These are phyloP conservation scores for Beauveria asiatica DNA, from an alignment of 2,329 filamentous ascomycete species.

Conservation along the genomic window DNA sequence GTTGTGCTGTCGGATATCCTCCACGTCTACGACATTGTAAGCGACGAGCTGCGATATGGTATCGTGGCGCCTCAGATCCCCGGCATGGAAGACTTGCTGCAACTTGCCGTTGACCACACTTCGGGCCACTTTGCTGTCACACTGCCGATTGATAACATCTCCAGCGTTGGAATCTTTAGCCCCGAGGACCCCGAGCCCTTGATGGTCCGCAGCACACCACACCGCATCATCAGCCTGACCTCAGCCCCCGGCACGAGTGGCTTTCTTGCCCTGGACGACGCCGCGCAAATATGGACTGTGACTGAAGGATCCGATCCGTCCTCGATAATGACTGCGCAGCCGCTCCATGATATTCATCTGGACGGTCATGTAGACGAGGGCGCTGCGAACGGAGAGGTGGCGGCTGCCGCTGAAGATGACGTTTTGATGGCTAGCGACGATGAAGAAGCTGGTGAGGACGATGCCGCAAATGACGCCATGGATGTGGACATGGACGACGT, in stretches of 20 bases:
- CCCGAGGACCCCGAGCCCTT: constrained; percentile 51
- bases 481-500: constrained; percentile 42
- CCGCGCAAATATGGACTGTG: constrained; percentile 60
- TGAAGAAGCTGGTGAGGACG: constrained; percentile 28
- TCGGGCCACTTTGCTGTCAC: constrained; percentile 60
- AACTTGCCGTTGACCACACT: constrained; percentile 61
- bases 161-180: constrained; percentile 59
- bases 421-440: constrained; percentile 35
- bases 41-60: constrained; percentile 63
- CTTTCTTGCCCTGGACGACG: constrained; percentile 68
- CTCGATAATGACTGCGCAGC: constrained; percentile 43
- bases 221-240: constrained; percentile 57
- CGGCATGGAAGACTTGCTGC: constrained; percentile 40
- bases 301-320: constrained; percentile 50
- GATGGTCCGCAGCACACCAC: constrained; percentile 46
- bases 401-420: constrained; percentile 25
- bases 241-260: constrained; percentile 57
- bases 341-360: constrained; percentile 45
- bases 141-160: constrained; percentile 37
- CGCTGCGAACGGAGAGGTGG: constrained; percentile 20
- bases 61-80: constrained; percentile 43
- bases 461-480: constrained; percentile 31
- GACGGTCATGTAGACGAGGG: constrained; percentile 23
- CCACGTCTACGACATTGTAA: constrained; percentile 75
- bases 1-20: constrained; percentile 67